Base-by-base conservation (phyloP, 345 rosid species). In the Camelina sativa region DNA sequence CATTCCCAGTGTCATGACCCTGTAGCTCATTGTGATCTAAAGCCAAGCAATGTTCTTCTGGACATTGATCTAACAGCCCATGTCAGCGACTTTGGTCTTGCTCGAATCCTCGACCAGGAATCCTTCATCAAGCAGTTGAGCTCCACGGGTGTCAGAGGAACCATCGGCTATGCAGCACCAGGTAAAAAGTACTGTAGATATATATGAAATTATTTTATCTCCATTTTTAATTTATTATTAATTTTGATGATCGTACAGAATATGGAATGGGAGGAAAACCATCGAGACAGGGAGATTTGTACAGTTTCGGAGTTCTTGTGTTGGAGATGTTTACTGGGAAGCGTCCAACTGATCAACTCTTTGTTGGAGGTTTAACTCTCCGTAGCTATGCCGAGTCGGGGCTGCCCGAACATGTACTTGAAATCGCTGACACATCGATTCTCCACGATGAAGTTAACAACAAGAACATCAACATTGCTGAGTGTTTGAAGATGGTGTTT, bases 181-280 rank as follows among this genome's bases (percentile, higher is more conserved):
- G 77, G 77, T 72, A 55, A 16, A 67, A 23, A 34, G 17, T 51
- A 55, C 7, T 2, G 9, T 11, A 23, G 6, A 7, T 23, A 23
- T 23, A 23, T 28, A 12, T 11, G 28, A 22, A 53, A 23, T 6
- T 5, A 53, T 5, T 2, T 6, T 22, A 11, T 53, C 58, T 23
- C 0, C 4, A 9, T 9, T 19, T 50, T 23, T 23, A 23, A 23
- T 28, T 28, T 25, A 12, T 6, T 4, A 5, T 25, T 25, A 23
- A 13, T 43, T 34, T 30, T 13, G 7, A 32, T 44, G 7, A 22
- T 38, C 8, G 12, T 57, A 17, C 52, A 73, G 80, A 80, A 62
- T 82, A 82, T 52, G 83, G 83, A 52, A 77, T 56, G 52, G 82
- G 84, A 43, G 44, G 79, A 10, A 40, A 72, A 11, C 64, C 74